Percentiles rank a stretch among this genome's conserved stretches.
These are phyloP conservation scores for Sporothrix dimorphospora DNA, from an alignment of 2,329 filamentous ascomycete species.

Conservation along the genomic window DNA sequence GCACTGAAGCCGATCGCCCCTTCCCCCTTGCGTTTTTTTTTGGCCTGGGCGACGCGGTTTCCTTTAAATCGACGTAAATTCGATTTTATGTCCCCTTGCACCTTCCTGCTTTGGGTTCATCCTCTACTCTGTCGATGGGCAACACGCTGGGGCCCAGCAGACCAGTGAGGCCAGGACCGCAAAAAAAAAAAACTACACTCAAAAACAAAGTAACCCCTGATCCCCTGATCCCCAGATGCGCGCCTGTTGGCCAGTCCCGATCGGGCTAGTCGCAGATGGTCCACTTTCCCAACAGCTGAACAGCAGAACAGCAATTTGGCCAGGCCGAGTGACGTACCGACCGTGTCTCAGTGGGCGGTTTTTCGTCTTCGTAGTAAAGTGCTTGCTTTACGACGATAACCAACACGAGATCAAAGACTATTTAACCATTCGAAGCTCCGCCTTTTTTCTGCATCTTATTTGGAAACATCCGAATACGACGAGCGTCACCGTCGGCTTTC, in stretches of 20 bases:
- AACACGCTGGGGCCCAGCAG: background rate
- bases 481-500: background rate
- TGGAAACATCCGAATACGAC: background rate
- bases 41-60: no score
- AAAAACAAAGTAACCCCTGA: constrained; percentile 10
- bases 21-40: background rate
- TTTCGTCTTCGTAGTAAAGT: background rate
- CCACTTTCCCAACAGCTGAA: background rate
- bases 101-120: background rate
- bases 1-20: background rate
- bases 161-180: background rate
- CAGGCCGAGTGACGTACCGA: background rate
- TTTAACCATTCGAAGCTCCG: background rate
- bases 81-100: background rate
- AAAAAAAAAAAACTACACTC: background rate
- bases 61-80: background rate
- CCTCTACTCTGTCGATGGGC: no score
- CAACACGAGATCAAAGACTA: background rate
- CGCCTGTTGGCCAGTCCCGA: constrained; percentile 8
- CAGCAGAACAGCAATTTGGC: background rate
- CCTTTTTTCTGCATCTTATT: background rate
- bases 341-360: background rate
- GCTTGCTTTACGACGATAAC: background rate
- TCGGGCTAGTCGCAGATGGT: constrained; percentile 22
- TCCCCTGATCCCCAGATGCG: constrained; percentile 13